Evolutionary conservation across 129 eudicot genomes (phyloP), one percentile per base, ranked within the genome.

Genomic region (Oenanthe sinensis): DNA sequence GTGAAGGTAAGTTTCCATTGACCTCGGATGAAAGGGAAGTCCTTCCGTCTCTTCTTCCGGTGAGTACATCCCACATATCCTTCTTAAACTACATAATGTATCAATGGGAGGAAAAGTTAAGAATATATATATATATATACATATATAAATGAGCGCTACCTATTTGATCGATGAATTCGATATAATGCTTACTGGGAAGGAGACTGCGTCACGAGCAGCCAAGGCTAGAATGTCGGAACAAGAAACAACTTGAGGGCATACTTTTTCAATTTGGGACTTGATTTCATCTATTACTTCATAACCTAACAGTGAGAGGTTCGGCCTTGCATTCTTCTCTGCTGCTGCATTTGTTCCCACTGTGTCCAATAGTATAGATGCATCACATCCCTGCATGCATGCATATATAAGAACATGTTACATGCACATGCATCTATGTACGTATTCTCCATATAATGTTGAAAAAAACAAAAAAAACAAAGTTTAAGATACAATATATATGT

Each of bases 211-310:
- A 26, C 93, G 81, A 77, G 93, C 85, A 19, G 80, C 80, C 55
- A 77, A 77, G n/a, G 93, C 87, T 24, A 85, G 47, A 52, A 89
- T 89, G 77, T 89, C 93, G 3, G 93, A 88, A 79, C 93, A 89
- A 3, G 93, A 89, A 78, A 88, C 88, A 37, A 86, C 76, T 5
- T 83, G 82, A 26, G 92, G 92, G 82, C 92, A 88, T 13, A 79
- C 85, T 76, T 77, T 42, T 79, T 88, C 92, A 68, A 88, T 69
- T 50, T 81, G 80, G 12, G 88, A 72, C 76, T 88, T 88, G 50
- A 88, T 86, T 36, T 86, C 68, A 50, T 88, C 92, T 7, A 88
- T 77, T 4, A 86, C 85, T 48, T 86, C 84, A 24, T 77, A 88
- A 36, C 92, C 90, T 68, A 80, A 80, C 17, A 86, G 80, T 10